A percentile compares a stretch with the other conserved stretches of the same genome.
Evolutionary conservation across 2,329 filamentous ascomycete species (phyloP).

Genomic region (Emericellopsis cladophorae): DNA sequence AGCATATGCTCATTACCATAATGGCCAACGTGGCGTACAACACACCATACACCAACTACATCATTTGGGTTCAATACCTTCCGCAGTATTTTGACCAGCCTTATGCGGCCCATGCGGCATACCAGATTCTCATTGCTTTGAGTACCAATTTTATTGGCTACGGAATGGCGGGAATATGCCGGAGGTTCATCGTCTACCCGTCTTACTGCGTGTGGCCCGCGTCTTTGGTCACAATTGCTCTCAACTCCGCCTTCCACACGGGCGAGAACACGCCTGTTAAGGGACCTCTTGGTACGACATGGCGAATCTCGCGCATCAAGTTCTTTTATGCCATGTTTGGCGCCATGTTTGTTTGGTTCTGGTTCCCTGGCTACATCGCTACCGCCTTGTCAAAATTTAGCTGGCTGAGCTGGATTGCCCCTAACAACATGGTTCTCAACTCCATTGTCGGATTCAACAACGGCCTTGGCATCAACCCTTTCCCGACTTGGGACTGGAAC

Average conservation of each 20-base stretch:
- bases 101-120: constrained; percentile 37
- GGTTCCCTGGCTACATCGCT: constrained; percentile 44
- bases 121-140: constrained; percentile 42
- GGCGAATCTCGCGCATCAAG: constrained; percentile 33
- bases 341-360: constrained; percentile 45
- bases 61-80: constrained; percentile 40
- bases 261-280: constrained; percentile 23
- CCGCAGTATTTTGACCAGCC: constrained; percentile 40
- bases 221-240: constrained; percentile 39
- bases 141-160: constrained; percentile 48
- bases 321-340: constrained; percentile 38
- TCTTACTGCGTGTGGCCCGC: constrained; percentile 45
- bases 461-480: constrained; percentile 30
- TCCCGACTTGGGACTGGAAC: constrained; percentile 36
- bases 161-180: constrained; percentile 40
- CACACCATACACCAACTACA: constrained; percentile 40
- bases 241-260: constrained; percentile 40
- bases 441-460: constrained; percentile 29
- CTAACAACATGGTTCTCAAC: constrained; percentile 27
- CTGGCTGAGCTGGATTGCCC: constrained; percentile 45
- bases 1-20: constrained; percentile 48
- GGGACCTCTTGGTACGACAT: constrained; percentile 28
- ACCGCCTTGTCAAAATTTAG: constrained; percentile 37
- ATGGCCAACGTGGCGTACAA: constrained; percentile 48
- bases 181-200: constrained; percentile 42